Percentiles rank a stretch among this genome's conserved stretches.
These are phyloP conservation scores for Canna indica DNA, from an alignment of 176 grass and related monocot species.

Conservation along the genomic window DNA sequence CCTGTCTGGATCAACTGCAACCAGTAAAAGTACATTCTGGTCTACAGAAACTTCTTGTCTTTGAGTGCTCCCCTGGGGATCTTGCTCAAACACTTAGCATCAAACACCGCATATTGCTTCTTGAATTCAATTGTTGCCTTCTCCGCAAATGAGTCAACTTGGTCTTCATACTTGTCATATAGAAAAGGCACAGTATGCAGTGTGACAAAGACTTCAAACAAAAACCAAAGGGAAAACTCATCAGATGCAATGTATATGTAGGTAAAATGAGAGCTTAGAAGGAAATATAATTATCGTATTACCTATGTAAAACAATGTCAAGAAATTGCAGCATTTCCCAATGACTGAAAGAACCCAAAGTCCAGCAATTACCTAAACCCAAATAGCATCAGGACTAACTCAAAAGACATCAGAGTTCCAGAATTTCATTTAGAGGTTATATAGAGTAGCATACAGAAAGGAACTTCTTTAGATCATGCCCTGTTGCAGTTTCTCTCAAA, in stretches of 20 bases:
- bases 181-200: neutral
- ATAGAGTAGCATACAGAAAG: conserved; percentile 32
- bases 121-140: conserved; percentile 11
- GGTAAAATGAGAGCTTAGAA: neutral
- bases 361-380: conserved; percentile 8
- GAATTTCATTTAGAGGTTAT: neutral
- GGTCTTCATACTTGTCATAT: conserved; percentile 15
- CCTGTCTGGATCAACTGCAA: no score
- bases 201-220: neutral
- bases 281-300: neutral
- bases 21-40: no score
- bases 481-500: conserved; percentile 49
- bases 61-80: neutral
- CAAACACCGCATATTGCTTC: conserved; percentile 12
- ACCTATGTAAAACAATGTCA: conserved; percentile 16
- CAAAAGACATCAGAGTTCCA: neutral
- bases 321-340: conserved; percentile 10
- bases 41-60: neutral
- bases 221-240: neutral
- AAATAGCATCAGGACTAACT: neutral
- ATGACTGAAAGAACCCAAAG: conserved; percentile 2
- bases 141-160: conserved; percentile 1
- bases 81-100: conserved; percentile 4
- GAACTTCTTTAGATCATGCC: conserved; percentile 62
- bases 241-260: neutral